phyloP scores from a whole-genome alignment of 2,329 filamentous ascomycete genomes.

The Mycogone perniciosa region DNA sequence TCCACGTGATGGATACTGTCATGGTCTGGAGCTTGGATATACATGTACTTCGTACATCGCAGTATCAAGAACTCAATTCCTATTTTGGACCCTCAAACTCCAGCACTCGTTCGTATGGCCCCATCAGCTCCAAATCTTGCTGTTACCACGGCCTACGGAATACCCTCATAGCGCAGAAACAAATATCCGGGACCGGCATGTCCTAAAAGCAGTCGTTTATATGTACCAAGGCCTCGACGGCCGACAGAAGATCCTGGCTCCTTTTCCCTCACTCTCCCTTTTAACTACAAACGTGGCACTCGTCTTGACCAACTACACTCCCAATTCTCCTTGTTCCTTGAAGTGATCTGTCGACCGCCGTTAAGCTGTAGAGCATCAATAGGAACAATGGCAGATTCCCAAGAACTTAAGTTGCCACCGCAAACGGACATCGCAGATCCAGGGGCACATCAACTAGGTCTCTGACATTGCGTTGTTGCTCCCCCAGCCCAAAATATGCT shows the following conservation, averaged over 20 bases:
- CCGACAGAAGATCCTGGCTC: not conserved
- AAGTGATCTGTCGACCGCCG: not conserved
- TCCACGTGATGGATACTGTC: conserved; percentile 9
- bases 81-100: not conserved
- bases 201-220: not conserved
- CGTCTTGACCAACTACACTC: not conserved
- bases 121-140: not conserved
- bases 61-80: no score
- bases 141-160: not conserved
- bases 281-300: not conserved
- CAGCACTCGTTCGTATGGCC: not conserved
- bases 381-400: conserved; percentile 24
- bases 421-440: conserved; percentile 40
- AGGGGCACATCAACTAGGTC: conserved; percentile 56
- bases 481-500: conserved; percentile 15
- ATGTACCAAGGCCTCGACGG: conserved; percentile 4
- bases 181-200: conserved; percentile 4
- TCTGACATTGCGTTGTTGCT: not conserved
- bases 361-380: not conserved
- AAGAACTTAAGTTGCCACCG: conserved; percentile 27
- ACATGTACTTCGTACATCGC: not conserved
- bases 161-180: not conserved
- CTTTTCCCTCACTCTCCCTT: not conserved
- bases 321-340: not conserved
- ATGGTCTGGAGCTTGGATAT: conserved; percentile 1